These are phyloP conservation scores for Santalum album DNA, from an alignment of 164 flowering plant genomes.

Conservation along the genomic window DNA sequence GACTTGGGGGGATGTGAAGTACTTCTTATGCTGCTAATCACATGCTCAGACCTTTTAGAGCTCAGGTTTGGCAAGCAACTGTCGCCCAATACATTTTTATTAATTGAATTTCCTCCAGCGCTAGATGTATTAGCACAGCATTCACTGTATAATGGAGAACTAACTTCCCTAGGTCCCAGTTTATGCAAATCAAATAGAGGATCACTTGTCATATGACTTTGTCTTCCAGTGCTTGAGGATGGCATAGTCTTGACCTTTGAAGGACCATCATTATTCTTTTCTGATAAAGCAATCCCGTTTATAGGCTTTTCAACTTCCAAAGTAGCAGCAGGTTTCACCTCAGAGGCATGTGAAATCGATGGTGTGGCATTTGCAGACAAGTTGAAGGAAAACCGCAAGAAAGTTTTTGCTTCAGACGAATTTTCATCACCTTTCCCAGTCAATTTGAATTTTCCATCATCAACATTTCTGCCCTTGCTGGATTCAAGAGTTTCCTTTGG, in stretches of 20 bases:
- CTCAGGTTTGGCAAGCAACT: not conserved
- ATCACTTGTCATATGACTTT: too few relatives aligned
- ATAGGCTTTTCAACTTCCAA: too few relatives aligned
- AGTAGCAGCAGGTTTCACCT: constrained; percentile 6
- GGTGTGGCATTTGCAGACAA: constrained; percentile 15
- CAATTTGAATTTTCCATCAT: constrained; percentile 11
- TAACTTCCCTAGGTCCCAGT: constrained; percentile 15
- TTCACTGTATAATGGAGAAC: constrained; percentile 19
- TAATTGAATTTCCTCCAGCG: not conserved
- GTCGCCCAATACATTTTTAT: not conserved
- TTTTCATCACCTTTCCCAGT: constrained; percentile 11
- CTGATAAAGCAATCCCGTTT: too few relatives aligned
- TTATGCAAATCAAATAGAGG: constrained; percentile 12
- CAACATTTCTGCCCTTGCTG: constrained; percentile 9
- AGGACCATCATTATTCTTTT: too few relatives aligned
- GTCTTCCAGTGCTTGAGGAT: constrained; percentile 8
- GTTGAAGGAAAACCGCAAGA: constrained; percentile 21
- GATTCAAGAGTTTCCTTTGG: too few relatives aligned
- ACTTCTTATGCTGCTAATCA: not conserved
- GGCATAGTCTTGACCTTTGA: constrained; percentile 9
- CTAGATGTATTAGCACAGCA: constrained; percentile 15
- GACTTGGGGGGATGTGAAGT: not conserved
- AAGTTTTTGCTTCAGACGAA: constrained; percentile 22
- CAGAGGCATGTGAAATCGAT: constrained; percentile 9
- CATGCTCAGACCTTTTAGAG: not conserved